A percentile compares a stretch with the other conserved stretches of the same genome.
phyloP scores from a whole-genome alignment of 2,329 filamentous ascomycete genomes.

The Blastomyces gilchristii region DNA sequence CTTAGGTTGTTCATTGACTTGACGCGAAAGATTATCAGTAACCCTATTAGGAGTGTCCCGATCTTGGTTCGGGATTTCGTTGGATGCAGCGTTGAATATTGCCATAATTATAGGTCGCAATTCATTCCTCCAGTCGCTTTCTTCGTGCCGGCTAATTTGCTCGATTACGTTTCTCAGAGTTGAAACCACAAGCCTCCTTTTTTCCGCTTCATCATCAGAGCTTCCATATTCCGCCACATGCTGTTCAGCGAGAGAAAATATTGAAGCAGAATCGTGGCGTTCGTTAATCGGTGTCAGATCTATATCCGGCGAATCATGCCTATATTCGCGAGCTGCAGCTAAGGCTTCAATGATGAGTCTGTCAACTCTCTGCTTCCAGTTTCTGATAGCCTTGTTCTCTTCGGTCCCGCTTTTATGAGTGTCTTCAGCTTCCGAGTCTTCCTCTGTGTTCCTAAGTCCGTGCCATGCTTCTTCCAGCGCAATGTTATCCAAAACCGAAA shows the following conservation, averaged over 20 bases:
- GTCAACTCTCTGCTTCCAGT: neutral
- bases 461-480: conserved; percentile 71
- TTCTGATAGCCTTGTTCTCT: neutral
- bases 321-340: neutral
- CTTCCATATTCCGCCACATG: neutral
- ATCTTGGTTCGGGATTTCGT: neutral
- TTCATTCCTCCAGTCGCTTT: conserved; percentile 1
- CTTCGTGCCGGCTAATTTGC: neutral
- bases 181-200: neutral
- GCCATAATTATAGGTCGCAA: conserved; percentile 2
- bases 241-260: conserved; percentile 2
- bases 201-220: neutral
- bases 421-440: conserved; percentile 11
- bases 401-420: conserved; percentile 6
- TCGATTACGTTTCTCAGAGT: conserved; percentile 1
- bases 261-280: neutral
- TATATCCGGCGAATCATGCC: neutral
- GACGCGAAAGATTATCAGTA: neutral
- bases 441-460: conserved; percentile 34
- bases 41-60: neutral
- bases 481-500: conserved; percentile 67
- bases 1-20: neutral
- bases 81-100: neutral
- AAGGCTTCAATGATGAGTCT: conserved; percentile 4
- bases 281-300: conserved; percentile 4